Percentiles rank a stretch among this genome's conserved stretches.
Evolutionary conservation across 257 asterid species (phyloP).

Genomic region (Cordia subcordata): DNA sequence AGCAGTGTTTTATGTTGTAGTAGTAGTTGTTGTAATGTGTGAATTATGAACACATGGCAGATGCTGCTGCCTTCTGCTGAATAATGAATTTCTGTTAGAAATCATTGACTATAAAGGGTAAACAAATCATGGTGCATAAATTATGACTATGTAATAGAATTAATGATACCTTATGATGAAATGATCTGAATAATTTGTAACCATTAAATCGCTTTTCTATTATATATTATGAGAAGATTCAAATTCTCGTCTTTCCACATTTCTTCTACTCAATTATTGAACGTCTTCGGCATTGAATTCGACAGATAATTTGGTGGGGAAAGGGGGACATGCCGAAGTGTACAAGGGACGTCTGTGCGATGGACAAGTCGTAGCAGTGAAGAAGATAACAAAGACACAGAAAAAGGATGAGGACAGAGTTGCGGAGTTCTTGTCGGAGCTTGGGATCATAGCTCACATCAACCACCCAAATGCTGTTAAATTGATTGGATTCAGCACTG

Average conservation of each 20-base stretch:
- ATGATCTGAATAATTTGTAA: too few relatives aligned
- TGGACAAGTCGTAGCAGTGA: constrained; percentile 86
- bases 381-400: constrained; percentile 57
- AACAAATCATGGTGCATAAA: not conserved
- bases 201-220: too few relatives aligned
- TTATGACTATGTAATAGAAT: not conserved
- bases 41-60: too few relatives aligned
- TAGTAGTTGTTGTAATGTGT: too few relatives aligned
- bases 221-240: too few relatives aligned
- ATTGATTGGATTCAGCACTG: constrained; percentile 81
- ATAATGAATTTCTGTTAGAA: too few relatives aligned
- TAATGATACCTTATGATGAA: too few relatives aligned
- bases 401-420: constrained; percentile 79
- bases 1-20: too few relatives aligned
- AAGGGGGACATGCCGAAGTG: constrained; percentile 97
- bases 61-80: too few relatives aligned
- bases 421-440: constrained; percentile 81
- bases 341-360: constrained; percentile 69
- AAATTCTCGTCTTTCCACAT: not conserved
- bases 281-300: constrained; percentile 6
- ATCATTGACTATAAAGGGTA: too few relatives aligned
- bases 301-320: constrained; percentile 71
- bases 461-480: constrained; percentile 80
- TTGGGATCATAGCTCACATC: constrained; percentile 89
- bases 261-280: constrained; percentile 15